These are phyloP conservation scores for Castanospermum australe DNA, from an alignment of 306 rosid genomes.

Conservation along the genomic window DNA sequence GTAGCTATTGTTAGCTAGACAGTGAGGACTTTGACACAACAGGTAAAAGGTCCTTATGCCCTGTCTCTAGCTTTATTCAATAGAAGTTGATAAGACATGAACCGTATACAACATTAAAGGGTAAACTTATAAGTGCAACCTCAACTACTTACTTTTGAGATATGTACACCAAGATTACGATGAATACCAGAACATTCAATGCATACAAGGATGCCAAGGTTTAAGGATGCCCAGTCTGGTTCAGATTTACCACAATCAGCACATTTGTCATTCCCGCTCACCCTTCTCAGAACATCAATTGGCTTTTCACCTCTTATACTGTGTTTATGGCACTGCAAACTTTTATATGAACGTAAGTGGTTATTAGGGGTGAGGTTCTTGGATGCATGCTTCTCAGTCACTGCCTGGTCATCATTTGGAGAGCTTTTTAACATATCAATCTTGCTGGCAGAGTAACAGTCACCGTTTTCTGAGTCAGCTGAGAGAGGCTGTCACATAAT, in stretches of 20 bases:
- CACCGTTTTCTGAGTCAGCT: conserved; percentile 36
- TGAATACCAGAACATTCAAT: conserved; percentile 87
- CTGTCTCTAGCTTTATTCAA: not conserved
- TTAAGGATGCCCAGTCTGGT: conserved; percentile 90
- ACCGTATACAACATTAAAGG: conserved; percentile 5
- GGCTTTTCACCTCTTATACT: conserved; percentile 54
- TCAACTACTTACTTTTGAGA: conserved; percentile 72
- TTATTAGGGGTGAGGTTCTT: conserved; percentile 22
- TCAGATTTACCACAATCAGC: conserved; percentile 89
- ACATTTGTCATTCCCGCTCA: conserved; percentile 78
- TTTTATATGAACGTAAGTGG: conserved; percentile 45
- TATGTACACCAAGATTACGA: conserved; percentile 89
- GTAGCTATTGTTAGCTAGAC: not conserved
- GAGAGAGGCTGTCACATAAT: conserved; percentile 51
- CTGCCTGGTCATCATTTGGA: conserved; percentile 27
- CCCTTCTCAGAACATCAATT: conserved; percentile 67
- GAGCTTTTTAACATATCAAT: conserved; percentile 26
- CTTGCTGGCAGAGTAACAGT: conserved; percentile 25
- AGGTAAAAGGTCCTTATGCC: conserved; percentile 17
- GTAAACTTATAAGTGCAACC: not conserved
- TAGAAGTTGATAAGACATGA: conserved; percentile 18
- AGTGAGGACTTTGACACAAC: conserved; percentile 15
- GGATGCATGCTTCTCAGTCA: conserved; percentile 32
- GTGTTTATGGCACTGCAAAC: conserved; percentile 42
- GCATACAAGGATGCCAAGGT: conserved; percentile 82